Conservation (phyloP, 768 basidiomycete genomes). For the Mycena chlorophos region DNA sequence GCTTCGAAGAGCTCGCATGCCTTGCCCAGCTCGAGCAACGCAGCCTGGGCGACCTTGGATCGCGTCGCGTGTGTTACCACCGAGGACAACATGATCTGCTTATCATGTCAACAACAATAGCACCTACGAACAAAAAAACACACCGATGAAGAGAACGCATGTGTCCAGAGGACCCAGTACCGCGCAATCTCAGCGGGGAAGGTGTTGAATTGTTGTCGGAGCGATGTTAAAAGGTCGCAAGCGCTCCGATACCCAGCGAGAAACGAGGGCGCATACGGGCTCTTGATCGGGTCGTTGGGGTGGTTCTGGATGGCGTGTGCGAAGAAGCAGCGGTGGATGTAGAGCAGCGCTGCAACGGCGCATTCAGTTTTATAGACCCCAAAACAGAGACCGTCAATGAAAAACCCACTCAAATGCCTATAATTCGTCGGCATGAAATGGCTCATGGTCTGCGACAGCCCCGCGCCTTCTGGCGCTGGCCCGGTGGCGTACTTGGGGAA, state of each 20-base stretch:
- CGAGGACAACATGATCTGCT: slow-evolving; percentile 72
- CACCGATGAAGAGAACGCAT: slow-evolving; percentile 67
- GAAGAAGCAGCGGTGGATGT: slow-evolving; percentile 76
- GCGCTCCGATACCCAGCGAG: slow-evolving; percentile 68
- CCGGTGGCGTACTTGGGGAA: slow-evolving; percentile 62
- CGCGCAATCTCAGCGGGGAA: slow-evolving; percentile 61
- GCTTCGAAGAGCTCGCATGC: slow-evolving; percentile 66
- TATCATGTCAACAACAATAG: neutral
- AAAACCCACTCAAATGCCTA: slow-evolving; percentile 59
- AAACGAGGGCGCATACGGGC: slow-evolving; percentile 65
- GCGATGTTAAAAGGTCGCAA: slow-evolving; percentile 52
- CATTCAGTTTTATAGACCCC: neutral
- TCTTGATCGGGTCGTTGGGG: slow-evolving; percentile 67
- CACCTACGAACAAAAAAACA: slow-evolving; percentile 21
- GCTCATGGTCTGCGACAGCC: slow-evolving; percentile 65
- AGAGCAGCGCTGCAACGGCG: slow-evolving; percentile 54
- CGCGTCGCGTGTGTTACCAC: slow-evolving; percentile 70
- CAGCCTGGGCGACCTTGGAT: slow-evolving; percentile 70
- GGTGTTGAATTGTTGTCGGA: slow-evolving; percentile 48
- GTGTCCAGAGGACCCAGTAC: slow-evolving; percentile 75
- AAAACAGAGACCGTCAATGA: too few relatives aligned
- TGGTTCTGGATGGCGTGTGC: slow-evolving; percentile 68
- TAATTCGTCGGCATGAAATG: slow-evolving; percentile 78
- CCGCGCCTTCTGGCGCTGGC: slow-evolving; percentile 46
- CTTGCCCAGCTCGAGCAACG: slow-evolving; percentile 61